Base-by-base conservation (phyloP, 306 rosid species). In the Adenanthera pavonina region DNA sequence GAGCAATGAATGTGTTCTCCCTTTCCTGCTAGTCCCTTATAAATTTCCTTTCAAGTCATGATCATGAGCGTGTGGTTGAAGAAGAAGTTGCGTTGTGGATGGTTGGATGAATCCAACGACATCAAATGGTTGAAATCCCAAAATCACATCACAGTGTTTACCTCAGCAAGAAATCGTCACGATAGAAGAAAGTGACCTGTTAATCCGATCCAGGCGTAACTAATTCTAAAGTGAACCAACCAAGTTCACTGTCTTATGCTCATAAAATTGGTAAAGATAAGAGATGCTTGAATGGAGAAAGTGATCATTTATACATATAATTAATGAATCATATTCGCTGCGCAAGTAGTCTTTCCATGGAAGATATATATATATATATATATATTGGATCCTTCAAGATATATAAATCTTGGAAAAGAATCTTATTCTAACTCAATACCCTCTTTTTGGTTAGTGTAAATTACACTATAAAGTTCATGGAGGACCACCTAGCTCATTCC, bases 101-200 rank as follows among this genome's bases (percentile, higher is more conserved):
- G 30, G 30, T 25, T 25, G 30, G 30, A 25, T 25, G 30, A 25
- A 25, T 25, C 30, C 1, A 25, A 25, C 30, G 30, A 25, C 30
- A 25, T 25, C 30, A 25, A 25, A 25, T 25, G 30, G 30, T 1
- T 25, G 30, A 25, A 25, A 25, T 25, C 43, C 43, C 4, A 7
- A 60, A 60, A 5, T 10, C 30, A 60, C 67, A 60, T 30, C 67
- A 25, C 17, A 11, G 38, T 60, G 40, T 30, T 60, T 60, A 60
- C 40, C 67, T 60, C 67, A 60, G 38, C 67, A 60, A 60, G 67
- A 60, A 60, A 60, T 60, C 40, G 67, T 60, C 67, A 60, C 16
- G 40, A 11, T 10, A 0, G 7, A 12, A 38, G 38, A 30, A 60
- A 60, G 8, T 43, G 5, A 60, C 12, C 2, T 2, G 7, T 54